phyloP scores from a whole-genome alignment of 2,329 filamentous ascomycete species.

The Apiospora pterosperma region DNA sequence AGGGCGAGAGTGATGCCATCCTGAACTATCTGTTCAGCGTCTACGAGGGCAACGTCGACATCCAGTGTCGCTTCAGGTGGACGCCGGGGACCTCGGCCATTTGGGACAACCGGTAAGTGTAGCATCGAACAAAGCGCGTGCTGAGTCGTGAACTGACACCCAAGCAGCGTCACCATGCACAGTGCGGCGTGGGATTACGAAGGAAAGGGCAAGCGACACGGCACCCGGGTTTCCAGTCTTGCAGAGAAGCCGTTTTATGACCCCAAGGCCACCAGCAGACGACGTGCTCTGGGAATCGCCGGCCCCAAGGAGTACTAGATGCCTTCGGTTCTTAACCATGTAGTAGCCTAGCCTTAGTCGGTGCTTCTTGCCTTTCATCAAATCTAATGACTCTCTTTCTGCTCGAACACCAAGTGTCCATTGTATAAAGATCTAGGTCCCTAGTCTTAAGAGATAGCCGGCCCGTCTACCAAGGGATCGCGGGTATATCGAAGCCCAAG shows the following conservation, averaged over 20 bases:
- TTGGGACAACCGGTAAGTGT: constrained; percentile 51
- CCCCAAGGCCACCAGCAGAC: constrained; percentile 48
- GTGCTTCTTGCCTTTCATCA: not conserved
- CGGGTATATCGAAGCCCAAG: too few relatives aligned
- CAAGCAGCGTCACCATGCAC: constrained; percentile 49
- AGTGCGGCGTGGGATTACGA: constrained; percentile 59
- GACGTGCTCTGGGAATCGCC: constrained; percentile 50
- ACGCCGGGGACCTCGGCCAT: constrained; percentile 39
- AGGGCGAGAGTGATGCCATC: constrained; percentile 55
- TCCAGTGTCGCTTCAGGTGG: constrained; percentile 58
- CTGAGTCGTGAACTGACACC: constrained; percentile 3
- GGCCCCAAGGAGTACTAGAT: constrained; percentile 21
- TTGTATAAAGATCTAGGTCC: not conserved
- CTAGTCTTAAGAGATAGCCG: too few relatives aligned
- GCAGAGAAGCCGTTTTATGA: constrained; percentile 58
- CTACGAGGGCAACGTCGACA: constrained; percentile 55
- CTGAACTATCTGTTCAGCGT: constrained; percentile 53
- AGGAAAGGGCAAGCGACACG: constrained; percentile 52
- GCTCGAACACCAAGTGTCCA: not conserved
- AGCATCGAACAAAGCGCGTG: not conserved
- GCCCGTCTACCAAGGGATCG: too few relatives aligned
- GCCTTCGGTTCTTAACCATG: not conserved
- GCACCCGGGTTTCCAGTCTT: constrained; percentile 54
- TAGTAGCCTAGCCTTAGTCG: not conserved
- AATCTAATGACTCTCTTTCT: not conserved